Percentiles rank a stretch among this genome's conserved stretches.
Evolutionary conservation across 1,139 yeast species (phyloP).

Genomic region (Suhomyces maxii): DNA sequence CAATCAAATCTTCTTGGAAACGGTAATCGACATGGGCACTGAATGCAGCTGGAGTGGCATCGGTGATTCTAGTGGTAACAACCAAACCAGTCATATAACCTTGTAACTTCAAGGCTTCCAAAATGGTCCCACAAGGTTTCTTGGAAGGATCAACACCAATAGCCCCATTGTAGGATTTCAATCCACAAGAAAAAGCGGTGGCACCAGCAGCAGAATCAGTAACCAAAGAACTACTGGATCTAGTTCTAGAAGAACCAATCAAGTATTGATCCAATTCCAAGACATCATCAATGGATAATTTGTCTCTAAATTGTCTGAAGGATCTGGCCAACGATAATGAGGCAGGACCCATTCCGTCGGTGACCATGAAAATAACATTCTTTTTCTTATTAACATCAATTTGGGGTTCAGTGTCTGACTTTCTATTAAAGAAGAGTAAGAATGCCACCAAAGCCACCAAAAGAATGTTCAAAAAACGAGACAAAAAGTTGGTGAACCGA

Average conservation of each 20-base stretch:
- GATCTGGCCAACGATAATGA: conserved; percentile 28
- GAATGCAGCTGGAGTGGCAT: conserved; percentile 30
- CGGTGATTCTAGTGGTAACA: conserved; percentile 28
- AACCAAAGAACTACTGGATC: conserved; percentile 23
- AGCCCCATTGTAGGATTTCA: conserved; percentile 30
- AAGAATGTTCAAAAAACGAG: conserved; percentile 10
- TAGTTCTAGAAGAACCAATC: conserved; percentile 26
- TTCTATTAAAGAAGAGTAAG: conserved; percentile 10
- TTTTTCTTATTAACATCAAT: conserved; percentile 16
- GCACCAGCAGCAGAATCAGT: conserved; percentile 34
- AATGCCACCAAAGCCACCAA: conserved; percentile 11
- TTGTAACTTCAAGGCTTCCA: conserved; percentile 28
- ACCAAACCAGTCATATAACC: conserved; percentile 30
- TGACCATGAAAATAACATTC: conserved; percentile 30
- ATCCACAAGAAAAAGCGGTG: conserved; percentile 28
- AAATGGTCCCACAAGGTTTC: conserved; percentile 27
- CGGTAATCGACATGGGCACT: conserved; percentile 27
- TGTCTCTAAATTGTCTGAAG: conserved; percentile 24
- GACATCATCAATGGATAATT: conserved; percentile 20
- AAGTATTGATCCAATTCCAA: conserved; percentile 23
- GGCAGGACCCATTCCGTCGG: conserved; percentile 34
- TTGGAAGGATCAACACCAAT: conserved; percentile 26
- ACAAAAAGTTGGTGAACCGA: conserved; percentile 1
- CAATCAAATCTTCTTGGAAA: conserved; percentile 29
- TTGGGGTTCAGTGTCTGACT: conserved; percentile 3